Evolutionary conservation across 2,329 filamentous ascomycete species (phyloP), one percentile per base, ranked within the genome.

Genomic region (Scedosporium boydii): DNA sequence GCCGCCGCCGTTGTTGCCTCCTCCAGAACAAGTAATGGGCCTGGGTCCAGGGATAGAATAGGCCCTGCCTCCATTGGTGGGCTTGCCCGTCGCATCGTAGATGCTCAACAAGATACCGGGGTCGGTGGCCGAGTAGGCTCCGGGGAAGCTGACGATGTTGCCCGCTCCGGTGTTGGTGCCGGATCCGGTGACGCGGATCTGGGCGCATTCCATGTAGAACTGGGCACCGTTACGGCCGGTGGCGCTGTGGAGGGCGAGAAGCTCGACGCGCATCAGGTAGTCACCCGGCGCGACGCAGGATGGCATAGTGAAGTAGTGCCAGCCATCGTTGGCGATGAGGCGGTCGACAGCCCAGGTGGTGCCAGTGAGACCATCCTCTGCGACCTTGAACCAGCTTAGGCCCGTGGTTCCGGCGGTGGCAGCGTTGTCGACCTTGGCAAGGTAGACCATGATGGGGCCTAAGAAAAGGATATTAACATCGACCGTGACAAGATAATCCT

Each of bases 361-460:
- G 29, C 69, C 70, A 34, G 67, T 58, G 38, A 70, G 67, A 14
- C 76, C 74, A 62, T 77, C 74, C 67, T 80, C 75, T 65, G 74
- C 76, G 61, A 83, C 73, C 73, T 84, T 84, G 74, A 83, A 82
- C 80, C 80, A 83, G 34, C 72, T 70, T 6, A 73, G 71, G 27
- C 74, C 73, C 1, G 69, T 67, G 6, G 74, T 69, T 4, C 70
- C 68, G 7, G 77, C 72, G 1, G 72, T 75, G 12, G 75, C 74
- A 1, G 80, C 79, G 62, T 81, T 75, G 64, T 72, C 69, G 18
- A 82, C 80, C 67, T 78, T 77, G 63, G 78, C 75, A 59, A 81
- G 74, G 68, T 81, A 81, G 14, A 78, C 73, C 21, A 75, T 73
- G 62, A 82, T 76, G 2, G 80, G 80, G 2, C 80, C 78, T 74